Percentiles rank a stretch among this genome's conserved stretches.
These are phyloP conservation scores for Epichloe hybrida DNA, from an alignment of 2,329 filamentous ascomycete species.

Conservation along the genomic window DNA sequence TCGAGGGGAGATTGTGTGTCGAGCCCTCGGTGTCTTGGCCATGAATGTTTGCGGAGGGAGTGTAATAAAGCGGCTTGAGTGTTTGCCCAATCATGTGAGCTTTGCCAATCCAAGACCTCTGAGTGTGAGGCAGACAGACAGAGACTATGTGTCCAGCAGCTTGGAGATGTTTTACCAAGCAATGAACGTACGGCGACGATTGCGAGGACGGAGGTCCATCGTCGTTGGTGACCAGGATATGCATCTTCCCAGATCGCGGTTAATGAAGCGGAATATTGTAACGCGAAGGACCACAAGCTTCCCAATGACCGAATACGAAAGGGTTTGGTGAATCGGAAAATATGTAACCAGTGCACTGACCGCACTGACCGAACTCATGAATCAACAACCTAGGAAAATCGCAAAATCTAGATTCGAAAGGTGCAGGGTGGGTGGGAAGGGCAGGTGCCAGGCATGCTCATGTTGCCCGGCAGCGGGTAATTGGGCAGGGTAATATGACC, in stretches of 20 bases:
- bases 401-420: not conserved
- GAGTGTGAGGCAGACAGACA: constrained; percentile 78
- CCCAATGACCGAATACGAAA: not conserved
- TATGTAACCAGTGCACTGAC: not conserved
- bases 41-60: constrained; percentile 33
- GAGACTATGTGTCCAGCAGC: constrained; percentile 73
- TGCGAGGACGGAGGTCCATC: constrained; percentile 67
- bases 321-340: not conserved
- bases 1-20: constrained; percentile 43
- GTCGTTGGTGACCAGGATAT: constrained; percentile 60
- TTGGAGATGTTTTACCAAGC: constrained; percentile 57
- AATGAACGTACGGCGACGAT: constrained; percentile 70
- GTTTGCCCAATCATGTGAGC: constrained; percentile 89
- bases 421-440: not conserved
- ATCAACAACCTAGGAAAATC: not conserved
- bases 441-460: not conserved
- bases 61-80: constrained; percentile 74
- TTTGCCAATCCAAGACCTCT: constrained; percentile 97
- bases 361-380: not conserved
- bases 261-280: not conserved
- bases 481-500: too few relatives aligned
- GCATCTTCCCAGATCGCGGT: constrained; percentile 30
- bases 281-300: not conserved
- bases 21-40: constrained; percentile 44
- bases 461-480: too few relatives aligned